Conservation (phyloP, 1,284 basidiomycete species). For the Agroathelia rolfsii region DNA sequence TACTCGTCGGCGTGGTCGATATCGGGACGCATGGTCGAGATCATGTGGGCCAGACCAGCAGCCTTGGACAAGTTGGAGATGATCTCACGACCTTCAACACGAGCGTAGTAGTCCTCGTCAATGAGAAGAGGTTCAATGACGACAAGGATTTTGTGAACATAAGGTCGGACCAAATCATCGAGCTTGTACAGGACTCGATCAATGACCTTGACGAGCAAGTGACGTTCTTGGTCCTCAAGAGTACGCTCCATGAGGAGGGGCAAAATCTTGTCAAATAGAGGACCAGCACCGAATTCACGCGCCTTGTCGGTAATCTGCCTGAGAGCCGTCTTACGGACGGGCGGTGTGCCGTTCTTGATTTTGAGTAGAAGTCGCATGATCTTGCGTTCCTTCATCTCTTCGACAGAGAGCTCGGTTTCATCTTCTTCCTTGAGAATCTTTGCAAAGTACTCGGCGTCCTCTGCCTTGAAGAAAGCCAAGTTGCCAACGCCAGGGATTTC, state of each 20-base stretch:
- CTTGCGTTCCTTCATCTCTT: conserved; percentile 98
- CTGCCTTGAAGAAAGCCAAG: conserved; percentile 95
- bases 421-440: conserved; percentile 95
- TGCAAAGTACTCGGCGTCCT: conserved; percentile 96
- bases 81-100: conserved; percentile 98
- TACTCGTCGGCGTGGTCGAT: conserved; percentile 99
- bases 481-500: conserved; percentile 98
- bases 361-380: conserved; percentile 99
- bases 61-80: conserved; percentile 99
- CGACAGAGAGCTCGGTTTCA: conserved; percentile 90
- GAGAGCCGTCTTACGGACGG: conserved; percentile 94
- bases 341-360: conserved; percentile 99
- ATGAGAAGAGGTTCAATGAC: conserved; percentile 99
- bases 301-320: conserved; percentile 99
- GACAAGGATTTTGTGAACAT: conserved; percentile 98
- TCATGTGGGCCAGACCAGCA: conserved; percentile 99
- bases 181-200: conserved; percentile 98
- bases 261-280: conserved; percentile 98
- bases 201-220: conserved; percentile 98
- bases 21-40: conserved; percentile 99
- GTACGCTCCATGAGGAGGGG: conserved; percentile 98
- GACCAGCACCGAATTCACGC: conserved; percentile 95
- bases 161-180: conserved; percentile 96
- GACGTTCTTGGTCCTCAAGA: conserved; percentile 97
- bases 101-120: conserved; percentile 99